Evolutionary conservation across 768 basidiomycete genomes (phyloP), one percentile per base, ranked within the genome.

Genomic region (Suillus fuscotomentosus): DNA sequence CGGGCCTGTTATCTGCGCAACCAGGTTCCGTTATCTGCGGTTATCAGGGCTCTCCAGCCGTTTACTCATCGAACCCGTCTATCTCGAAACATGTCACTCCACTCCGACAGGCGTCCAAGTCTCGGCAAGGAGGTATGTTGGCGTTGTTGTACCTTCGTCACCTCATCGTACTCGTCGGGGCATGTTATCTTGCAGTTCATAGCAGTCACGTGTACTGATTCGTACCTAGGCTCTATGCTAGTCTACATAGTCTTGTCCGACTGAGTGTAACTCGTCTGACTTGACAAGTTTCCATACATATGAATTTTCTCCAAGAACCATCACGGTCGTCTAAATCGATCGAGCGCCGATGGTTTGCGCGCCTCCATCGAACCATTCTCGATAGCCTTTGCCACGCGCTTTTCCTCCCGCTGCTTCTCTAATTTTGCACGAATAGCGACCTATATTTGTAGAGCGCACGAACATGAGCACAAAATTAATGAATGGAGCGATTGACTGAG

Each of bases 341-440:
- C 75, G 11, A 78, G 65, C 4, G 77, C 77, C 7, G 77, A 77
- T 5, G 75, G 71, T 59, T 78, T 71, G 61, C 60, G 66, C n/a
- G 73, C 65, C 50, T 70, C 72, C 31, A 73, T 60, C 56, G 69
- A 70, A 41, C 72, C 77, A 43, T 76, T 79, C 45, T 75, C 78
- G 54, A 74, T 73, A 50, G 72, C 71, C 63, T 71, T 77, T 36
- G 75, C 78, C 36, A 67, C 31, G 38, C 75, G 72, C 63, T 76
- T 79, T 65, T 85, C 82, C 63, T 83, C 81, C 65, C 77, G 80
- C 64, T 88, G 83, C 66, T 83, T 86, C 68, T 87, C 85, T 65
- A 90, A 71, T 71, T 90, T 91, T 53, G 83, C 84, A 10, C 88
- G 86, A 63, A 90, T 83, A 1, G 88, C 87, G n/a, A 86, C 81